Evolutionary conservation across 495 filamentous ascomycete genomes (phyloP).

Genomic region (Trichoderma gamsii): DNA sequence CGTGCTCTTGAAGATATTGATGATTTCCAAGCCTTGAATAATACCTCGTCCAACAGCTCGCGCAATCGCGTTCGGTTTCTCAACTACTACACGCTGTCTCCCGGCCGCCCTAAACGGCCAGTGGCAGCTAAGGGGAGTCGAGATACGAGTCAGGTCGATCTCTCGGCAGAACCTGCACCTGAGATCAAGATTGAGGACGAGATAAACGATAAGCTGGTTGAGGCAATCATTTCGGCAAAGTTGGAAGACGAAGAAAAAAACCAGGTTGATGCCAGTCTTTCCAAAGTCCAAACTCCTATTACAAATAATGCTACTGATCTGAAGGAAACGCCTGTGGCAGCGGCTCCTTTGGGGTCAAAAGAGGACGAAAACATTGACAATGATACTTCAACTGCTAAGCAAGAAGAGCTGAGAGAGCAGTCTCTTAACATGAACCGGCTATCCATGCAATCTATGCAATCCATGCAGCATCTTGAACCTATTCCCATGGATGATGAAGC

Average conservation of each 20-base stretch:
- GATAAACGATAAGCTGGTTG: background rate
- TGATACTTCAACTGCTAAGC: background rate
- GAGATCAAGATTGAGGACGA: background rate
- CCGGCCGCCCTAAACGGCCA: slow-evolving; percentile 45
- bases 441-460: background rate
- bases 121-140: background rate
- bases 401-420: background rate
- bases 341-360: background rate
- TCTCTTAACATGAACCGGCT: background rate
- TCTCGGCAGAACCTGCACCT: slow-evolving; percentile 15
- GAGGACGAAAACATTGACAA: background rate
- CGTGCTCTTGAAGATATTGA: slow-evolving; percentile 63
- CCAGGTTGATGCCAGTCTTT: background rate
- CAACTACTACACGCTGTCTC: slow-evolving; percentile 87
- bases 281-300: background rate
- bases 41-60: slow-evolving; percentile 10
- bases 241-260: background rate
- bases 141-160: background rate
- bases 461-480: background rate
- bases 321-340: background rate
- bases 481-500: slow-evolving; percentile 17
- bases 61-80: slow-evolving; percentile 60
- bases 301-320: background rate
- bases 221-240: background rate
- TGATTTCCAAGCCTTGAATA: slow-evolving; percentile 25